Conservation (phyloP, 2,329 filamentous ascomycete species). For the Aureobasidium sp. region DNA sequence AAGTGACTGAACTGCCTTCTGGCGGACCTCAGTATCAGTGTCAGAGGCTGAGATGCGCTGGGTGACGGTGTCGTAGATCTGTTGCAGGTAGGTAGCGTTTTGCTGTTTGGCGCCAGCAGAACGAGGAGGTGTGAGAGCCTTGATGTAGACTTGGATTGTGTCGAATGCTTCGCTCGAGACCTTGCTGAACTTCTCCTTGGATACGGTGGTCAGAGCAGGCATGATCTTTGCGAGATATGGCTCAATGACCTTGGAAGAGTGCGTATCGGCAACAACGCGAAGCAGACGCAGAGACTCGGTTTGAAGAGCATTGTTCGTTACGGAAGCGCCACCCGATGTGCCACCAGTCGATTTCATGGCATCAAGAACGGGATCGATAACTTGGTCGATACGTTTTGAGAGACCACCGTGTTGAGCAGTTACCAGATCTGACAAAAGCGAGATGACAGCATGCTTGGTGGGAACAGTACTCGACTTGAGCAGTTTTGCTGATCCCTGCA, state of each 20-base stretch:
- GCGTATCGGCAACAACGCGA: conserved; percentile 87
- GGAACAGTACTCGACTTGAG: conserved; percentile 82
- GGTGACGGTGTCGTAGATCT: conserved; percentile 83
- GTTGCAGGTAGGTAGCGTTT: conserved; percentile 76
- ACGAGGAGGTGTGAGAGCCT: conserved; percentile 90
- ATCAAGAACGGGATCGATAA: conserved; percentile 85
- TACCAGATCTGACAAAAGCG: conserved; percentile 85
- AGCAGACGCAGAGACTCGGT: conserved; percentile 85
- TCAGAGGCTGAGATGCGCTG: conserved; percentile 82
- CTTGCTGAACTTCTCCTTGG: conserved; percentile 91
- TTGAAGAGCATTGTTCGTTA: conserved; percentile 82
- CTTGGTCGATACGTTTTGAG: conserved; percentile 79
- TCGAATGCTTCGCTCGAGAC: conserved; percentile 91
- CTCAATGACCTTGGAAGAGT: conserved; percentile 82
- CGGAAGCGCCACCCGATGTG: conserved; percentile 67
- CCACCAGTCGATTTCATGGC: conserved; percentile 62
- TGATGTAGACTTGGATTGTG: conserved; percentile 87
- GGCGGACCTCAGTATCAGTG: conserved; percentile 93
- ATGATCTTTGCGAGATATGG: conserved; percentile 85
- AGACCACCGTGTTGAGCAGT: conserved; percentile 87
- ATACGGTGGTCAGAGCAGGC: conserved; percentile 75
- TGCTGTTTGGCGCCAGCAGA: conserved; percentile 72
- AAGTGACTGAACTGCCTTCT: conserved; percentile 90
- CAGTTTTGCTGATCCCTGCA: conserved; percentile 82
- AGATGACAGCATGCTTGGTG: conserved; percentile 88